Evolutionary conservation across 2,329 filamentous ascomycete genomes (phyloP).

Genomic region (Aureobasidium sp.): DNA sequence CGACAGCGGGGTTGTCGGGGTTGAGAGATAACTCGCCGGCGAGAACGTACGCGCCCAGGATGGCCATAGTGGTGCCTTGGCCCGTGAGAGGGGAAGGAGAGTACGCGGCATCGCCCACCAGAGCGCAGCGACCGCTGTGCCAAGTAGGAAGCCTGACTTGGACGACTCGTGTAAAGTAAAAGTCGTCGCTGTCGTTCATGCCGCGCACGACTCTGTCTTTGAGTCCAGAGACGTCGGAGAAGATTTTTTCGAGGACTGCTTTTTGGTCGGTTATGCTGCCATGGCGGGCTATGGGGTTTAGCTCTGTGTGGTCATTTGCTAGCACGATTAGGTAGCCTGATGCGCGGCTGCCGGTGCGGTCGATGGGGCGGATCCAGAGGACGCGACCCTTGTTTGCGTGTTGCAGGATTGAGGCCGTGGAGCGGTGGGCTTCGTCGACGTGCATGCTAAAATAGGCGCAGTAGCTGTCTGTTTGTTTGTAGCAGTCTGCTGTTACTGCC

Average conservation of each 20-base stretch:
- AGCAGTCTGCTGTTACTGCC: slow-evolving; percentile 15
- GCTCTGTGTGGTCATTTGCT: slow-evolving; percentile 8
- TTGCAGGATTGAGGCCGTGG: slow-evolving; percentile 18
- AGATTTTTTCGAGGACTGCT: slow-evolving; percentile 15
- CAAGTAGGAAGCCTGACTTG: slow-evolving; percentile 34
- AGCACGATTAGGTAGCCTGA: slow-evolving; percentile 19
- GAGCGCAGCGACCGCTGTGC: slow-evolving; percentile 29
- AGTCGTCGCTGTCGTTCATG: slow-evolving; percentile 37
- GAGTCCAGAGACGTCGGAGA: slow-evolving; percentile 13
- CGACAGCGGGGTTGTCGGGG: slow-evolving; percentile 19
- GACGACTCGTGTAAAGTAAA: slow-evolving; percentile 40
- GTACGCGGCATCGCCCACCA: slow-evolving; percentile 36
- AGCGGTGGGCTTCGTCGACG: slow-evolving; percentile 15
- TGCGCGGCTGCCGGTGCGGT: slow-evolving; percentile 13
- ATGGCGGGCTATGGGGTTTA: background rate
- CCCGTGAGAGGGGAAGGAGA: slow-evolving; percentile 31
- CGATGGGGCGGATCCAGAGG: slow-evolving; percentile 21
- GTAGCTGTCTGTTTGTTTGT: slow-evolving; percentile 20
- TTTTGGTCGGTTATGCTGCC: background rate
- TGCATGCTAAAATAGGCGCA: slow-evolving; percentile 26
- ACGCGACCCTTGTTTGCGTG: slow-evolving; percentile 20
- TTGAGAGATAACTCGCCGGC: slow-evolving; percentile 30
- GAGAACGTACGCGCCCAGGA: slow-evolving; percentile 35
- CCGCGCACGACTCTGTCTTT: slow-evolving; percentile 27
- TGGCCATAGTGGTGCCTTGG: slow-evolving; percentile 29